Base-by-base conservation (phyloP, 2,329 filamentous ascomycete species). In the Pseudogymnoascus destructans region DNA sequence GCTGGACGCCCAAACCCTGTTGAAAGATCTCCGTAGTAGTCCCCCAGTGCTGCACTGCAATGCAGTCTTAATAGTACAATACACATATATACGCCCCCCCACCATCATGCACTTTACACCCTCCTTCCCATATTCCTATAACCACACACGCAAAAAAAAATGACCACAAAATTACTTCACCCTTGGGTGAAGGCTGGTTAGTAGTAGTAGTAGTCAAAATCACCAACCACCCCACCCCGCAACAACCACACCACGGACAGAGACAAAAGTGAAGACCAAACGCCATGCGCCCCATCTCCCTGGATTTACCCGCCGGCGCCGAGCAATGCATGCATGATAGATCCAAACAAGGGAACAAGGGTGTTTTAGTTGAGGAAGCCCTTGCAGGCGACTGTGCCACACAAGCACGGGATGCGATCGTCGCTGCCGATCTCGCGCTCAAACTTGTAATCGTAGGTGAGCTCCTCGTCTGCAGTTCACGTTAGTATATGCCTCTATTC, bases 401-500 rank as follows among this genome's bases (percentile, higher is more conserved):
- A 98, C 56, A 98, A 84, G 76, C 93, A 98, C 56, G 93, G 93
- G 66, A 98, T 96, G 63, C 93, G 89, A 72, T 98, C 93, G 63
- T 90, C 82, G 65, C 89, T 95, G 68, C 90, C 90, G 68, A 95
- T 89, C 73, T 98, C 93, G 66, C 93, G 87, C 76, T 98, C 93
- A 72, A 98, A 98, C 73, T 98, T 98, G 80, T 98, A 98, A 76
- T 98, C 93, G 75, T 98, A 98, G 1, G 93, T 98, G 71, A 98
- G 84, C 77, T 98, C 93, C 74, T 98, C 93, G 71, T 96, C 93
- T 98, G 69, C 15, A 59, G 7, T 46, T 11, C 3, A 52, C 27
- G 59, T 67, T 66, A 68, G 66, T 46, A 52, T 8, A 49, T 5
- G 4, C 15, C 8, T 4, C 15, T 15, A 6, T 30, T 30, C 52